Base-by-base conservation (phyloP, 2,329 filamentous ascomycete genomes). In the Alternaria brassicae region DNA sequence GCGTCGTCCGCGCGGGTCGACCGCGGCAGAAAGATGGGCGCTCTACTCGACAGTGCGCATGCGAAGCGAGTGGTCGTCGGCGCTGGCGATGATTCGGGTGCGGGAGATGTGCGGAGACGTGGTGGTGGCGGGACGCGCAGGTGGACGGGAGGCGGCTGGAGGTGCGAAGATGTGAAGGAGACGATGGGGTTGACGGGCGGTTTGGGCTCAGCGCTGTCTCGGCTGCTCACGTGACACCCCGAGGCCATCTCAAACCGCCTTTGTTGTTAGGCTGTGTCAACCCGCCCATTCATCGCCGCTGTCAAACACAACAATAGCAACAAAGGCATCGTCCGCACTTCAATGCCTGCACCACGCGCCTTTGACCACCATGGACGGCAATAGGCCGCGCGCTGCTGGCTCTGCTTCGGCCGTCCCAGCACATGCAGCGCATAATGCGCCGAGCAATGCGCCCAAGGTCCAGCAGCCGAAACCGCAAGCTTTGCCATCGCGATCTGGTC, bases 381-480 rank as follows among this genome's bases (percentile, higher is more conserved):
- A 59, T 21, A 62, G 60, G 58, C 37, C 67, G 48, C 69, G 65
- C 55, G 50, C 65, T 34, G 58, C 36, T 36, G 50, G 52, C 57
- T 59, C 58, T 51, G 56, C 51, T 37, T 28, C 54, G 37, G 13
- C 54, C 45, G 42, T 47, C 42, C 56, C 57, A 58, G 49, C 40
- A 37, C 40, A 48, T 45, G 41, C 56, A 39, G 48, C 50, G 49
- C 48, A 58, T 19, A 49, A 44, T 50, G 49, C 55, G 61, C 39
- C 56, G 34, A 57, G 60, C 55, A 62, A 58, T 58, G 60, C 68
- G 56, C 71, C 70, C 74, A 37, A 89, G 71, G 84, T 96, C 25
- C 88, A 94, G 32, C 94, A 97, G 78, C 93, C 93, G 10, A 96
- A 89, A 58, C 94, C 93, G 0, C 93, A 97, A 80, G 89, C 88